Evolutionary conservation across 768 basidiomycete species (phyloP).

Genomic region (Boletus rufocinnamomeus): DNA sequence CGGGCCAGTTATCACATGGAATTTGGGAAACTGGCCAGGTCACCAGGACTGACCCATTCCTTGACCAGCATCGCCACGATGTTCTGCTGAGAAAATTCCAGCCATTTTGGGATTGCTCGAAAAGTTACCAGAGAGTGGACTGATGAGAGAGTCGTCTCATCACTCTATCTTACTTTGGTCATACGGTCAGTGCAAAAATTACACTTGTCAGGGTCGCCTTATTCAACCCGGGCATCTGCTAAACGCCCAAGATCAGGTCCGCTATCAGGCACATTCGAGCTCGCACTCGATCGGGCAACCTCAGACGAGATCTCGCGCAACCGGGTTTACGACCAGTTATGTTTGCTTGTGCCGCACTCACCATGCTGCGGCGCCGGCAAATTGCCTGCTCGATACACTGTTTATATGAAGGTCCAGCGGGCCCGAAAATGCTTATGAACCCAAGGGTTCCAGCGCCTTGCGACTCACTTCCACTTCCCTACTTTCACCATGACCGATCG

Average conservation of each 20-base stretch:
- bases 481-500: slow-evolving; percentile 30
- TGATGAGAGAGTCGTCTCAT: slow-evolving; percentile 21
- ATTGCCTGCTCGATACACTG: slow-evolving; percentile 26
- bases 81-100: slow-evolving; percentile 15
- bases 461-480: slow-evolving; percentile 6
- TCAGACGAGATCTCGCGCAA: slow-evolving; percentile 32
- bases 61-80: slow-evolving; percentile 30
- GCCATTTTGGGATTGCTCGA: slow-evolving; percentile 20
- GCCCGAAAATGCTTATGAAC: slow-evolving; percentile 39
- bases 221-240: slow-evolving; percentile 17
- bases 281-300: slow-evolving; percentile 28
- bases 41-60: slow-evolving; percentile 15
- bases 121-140: slow-evolving; percentile 12
- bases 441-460: slow-evolving; percentile 15
- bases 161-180: slow-evolving; percentile 36
- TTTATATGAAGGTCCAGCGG: slow-evolving; percentile 33
- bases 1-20: slow-evolving; percentile 5
- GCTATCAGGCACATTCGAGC: slow-evolving; percentile 33
- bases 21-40: slow-evolving; percentile 23
- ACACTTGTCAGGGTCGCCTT: slow-evolving; percentile 29
- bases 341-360: slow-evolving; percentile 33
- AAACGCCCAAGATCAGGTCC: slow-evolving; percentile 33
- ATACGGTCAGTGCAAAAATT: slow-evolving; percentile 22
- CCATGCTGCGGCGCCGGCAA: slow-evolving; percentile 38
- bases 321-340: slow-evolving; percentile 31